Conservation (phyloP, 164 flowering plant genomes). For the Magnolia kwangsiensis region DNA sequence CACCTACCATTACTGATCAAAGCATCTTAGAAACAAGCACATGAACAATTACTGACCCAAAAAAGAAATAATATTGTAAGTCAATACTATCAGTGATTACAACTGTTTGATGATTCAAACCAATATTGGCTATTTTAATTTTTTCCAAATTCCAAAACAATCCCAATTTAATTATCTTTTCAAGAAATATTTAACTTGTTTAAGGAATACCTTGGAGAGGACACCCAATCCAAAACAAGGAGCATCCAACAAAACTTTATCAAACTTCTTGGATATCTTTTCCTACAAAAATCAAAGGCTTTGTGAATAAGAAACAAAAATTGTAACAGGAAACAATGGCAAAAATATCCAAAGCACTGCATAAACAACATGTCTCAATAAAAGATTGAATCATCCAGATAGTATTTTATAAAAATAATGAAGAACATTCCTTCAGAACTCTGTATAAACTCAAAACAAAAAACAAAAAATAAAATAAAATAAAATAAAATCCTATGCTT, state of each 20-base stretch:
- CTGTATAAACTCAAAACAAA: no score
- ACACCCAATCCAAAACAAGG: conserved; percentile 97
- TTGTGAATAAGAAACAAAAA: neutral
- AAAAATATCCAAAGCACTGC: no score
- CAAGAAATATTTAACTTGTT: neutral
- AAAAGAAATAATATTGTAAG: no score
- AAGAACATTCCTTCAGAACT: no score
- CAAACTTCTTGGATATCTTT: conserved; percentile 36
- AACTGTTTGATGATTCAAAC: neutral
- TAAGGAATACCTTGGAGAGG: conserved; percentile 69
- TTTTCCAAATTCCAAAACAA: neutral
- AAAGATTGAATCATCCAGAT: no score
- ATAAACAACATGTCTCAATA: no score
- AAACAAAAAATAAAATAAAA: no score
- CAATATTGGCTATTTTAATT: neutral
- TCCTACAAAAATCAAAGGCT: conserved; percentile 31
- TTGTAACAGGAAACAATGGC: neutral
- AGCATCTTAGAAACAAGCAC: neutral
- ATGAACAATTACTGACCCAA: neutral
- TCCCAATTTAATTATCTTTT: neutral
- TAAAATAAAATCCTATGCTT: no score
- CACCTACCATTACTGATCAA: neutral
- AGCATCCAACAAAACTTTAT: conserved; percentile 87
- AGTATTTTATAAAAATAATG: no score
- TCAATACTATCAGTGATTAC: neutral